Conservation (phyloP, 805 yeast genomes). For the Candida ovalis region DNA sequence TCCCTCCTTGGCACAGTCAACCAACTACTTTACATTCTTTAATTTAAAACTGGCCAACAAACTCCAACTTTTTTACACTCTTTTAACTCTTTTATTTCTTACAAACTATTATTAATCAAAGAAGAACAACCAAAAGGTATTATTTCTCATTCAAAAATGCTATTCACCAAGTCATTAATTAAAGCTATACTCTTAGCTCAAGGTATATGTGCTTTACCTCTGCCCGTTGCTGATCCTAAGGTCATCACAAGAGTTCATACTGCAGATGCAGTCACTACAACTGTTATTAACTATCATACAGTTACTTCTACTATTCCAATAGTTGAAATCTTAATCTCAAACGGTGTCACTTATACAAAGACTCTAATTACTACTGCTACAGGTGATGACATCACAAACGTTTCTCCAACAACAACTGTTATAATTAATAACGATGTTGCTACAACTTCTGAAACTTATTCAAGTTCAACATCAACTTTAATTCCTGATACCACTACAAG, state of each 20-base stretch:
- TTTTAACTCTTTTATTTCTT: neutral
- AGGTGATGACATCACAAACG: constrained; percentile 11
- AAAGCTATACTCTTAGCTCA: neutral
- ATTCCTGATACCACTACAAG: constrained; percentile 6
- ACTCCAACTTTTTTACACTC: neutral
- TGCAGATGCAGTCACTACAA: constrained; percentile 32
- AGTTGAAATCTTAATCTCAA: constrained; percentile 48
- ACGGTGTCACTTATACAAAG: constrained; percentile 47
- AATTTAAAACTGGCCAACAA: neutral
- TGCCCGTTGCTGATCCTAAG: constrained; percentile 20
- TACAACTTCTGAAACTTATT: too few relatives aligned
- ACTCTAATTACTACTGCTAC: constrained; percentile 41
- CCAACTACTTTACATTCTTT: neutral
- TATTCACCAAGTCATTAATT: neutral
- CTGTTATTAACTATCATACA: constrained; percentile 33
- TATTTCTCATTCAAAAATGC: neutral
- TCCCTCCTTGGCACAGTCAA: too few relatives aligned
- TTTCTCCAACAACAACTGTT: constrained; percentile 17
- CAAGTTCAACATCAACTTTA: constrained; percentile 8
- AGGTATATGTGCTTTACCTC: constrained; percentile 12
- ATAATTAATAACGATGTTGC: constrained; percentile 14
- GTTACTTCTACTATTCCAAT: constrained; percentile 50
- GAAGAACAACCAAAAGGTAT: neutral
- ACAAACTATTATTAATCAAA: neutral
- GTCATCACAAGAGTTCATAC: constrained; percentile 29